Evolutionary conservation across 2,329 filamentous ascomycete species (phyloP), one percentile per base, ranked within the genome.

Genomic region (Monosporascus sp.): DNA sequence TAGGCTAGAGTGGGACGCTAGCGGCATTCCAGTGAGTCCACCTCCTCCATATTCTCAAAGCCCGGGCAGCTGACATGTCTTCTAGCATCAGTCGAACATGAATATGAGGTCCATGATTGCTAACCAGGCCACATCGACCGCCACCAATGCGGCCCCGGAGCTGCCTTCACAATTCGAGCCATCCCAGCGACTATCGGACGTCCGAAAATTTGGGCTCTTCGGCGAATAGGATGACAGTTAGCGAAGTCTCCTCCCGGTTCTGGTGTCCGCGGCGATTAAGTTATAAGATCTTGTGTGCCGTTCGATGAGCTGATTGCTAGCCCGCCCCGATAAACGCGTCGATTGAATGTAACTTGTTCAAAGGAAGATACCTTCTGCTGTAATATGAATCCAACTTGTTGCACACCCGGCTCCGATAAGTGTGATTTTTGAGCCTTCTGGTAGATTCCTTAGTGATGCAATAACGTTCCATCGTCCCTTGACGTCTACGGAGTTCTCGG

Each of bases 381-480:
- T 51, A 42, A 82, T 74, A 57, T 76, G 80, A 51, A 95, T 75
- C 85, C 90, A 96, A 66, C 86, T 95, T 18, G 92, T 96, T 45
- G 92, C 92, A 72, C 90, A 96, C 1, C 92, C 92, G n/a, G 89
- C 90, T 24, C 86, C 89, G 48, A 96, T 77, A 48, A 72, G 73
- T 57, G 77, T 71, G 52, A 90, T 82, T 20, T 72, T 72, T 52
- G 73, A 75, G 9, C 70, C 73, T 5, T 76, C 66, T 17, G 78
- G 76, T 39, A 84, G 71, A 63, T 78, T 77, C 58, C 76, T 78
- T 50, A 75, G 74, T 46, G 83, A 80, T 22, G 79, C 78, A 64
- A 95, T 81, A 54, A 82, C 72, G 65, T 86, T 91, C 76, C 81
- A 89, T 54, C 76, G 77, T 9, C 81, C 86, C 58, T 85, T 86